Percentiles rank a stretch among this genome's conserved stretches.
These are phyloP conservation scores for Backusella luteola DNA, from an alignment of 192 early-diverging fungal species.

Conservation along the genomic window DNA sequence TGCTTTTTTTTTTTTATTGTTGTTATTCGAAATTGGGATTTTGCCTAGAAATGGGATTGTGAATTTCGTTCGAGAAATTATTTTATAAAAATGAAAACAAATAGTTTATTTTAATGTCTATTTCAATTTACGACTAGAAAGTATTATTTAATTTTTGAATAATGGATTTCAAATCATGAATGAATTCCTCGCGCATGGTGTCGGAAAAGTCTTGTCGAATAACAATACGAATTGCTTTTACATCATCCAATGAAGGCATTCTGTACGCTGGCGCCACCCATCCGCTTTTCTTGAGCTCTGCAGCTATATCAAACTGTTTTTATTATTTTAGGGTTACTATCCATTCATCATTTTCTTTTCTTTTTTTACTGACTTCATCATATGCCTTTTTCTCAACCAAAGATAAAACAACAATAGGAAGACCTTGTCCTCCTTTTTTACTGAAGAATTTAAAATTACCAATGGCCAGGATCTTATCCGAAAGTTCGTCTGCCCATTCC, in stretches of 20 bases:
- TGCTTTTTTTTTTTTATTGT: not conserved
- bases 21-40: not conserved
- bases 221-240: constrained; percentile 65
- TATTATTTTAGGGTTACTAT: constrained; percentile 26
- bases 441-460: constrained; percentile 61
- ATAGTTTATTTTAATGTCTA: not conserved
- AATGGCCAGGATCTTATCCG: constrained; percentile 49
- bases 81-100: not conserved
- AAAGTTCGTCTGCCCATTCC: constrained; percentile 52
- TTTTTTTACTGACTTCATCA: constrained; percentile 32
- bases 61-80: not conserved
- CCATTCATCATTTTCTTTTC: not conserved
- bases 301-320: constrained; percentile 46
- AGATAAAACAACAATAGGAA: constrained; percentile 65
- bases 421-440: constrained; percentile 40
- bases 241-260: constrained; percentile 48
- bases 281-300: constrained; percentile 58
- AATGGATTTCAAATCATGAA: not conserved
- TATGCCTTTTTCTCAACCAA: constrained; percentile 38
- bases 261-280: constrained; percentile 78
- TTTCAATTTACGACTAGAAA: not conserved
- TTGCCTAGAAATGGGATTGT: not conserved
- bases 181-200: not conserved
- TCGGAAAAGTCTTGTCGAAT: constrained; percentile 51
- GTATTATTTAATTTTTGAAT: not conserved